Percentiles rank a stretch among this genome's conserved stretches.
Evolutionary conservation across 768 basidiomycete species (phyloP).

Genomic region (Leccinum ochraceum): DNA sequence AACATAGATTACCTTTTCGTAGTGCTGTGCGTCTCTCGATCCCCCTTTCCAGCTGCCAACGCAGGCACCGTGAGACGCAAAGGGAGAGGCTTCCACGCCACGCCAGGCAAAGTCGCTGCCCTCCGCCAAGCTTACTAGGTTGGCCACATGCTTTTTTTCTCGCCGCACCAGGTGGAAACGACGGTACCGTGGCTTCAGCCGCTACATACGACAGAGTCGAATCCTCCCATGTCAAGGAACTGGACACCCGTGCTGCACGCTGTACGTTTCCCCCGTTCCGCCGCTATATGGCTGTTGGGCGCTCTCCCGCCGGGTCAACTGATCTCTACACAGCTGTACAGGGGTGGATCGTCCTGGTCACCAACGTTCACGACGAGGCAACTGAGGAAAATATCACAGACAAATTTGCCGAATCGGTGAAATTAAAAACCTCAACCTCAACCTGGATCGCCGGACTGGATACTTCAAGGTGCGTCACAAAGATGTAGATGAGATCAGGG

Average conservation of each 20-base stretch:
- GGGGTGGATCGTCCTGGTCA: conserved; percentile 98
- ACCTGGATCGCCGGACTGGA: conserved; percentile 94
- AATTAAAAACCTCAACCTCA: conserved; percentile 96
- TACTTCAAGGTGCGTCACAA: conserved; percentile 84
- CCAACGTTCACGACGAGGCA: conserved; percentile 96
- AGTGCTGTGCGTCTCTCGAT: conserved; percentile 1
- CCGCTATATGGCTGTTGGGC: conserved; percentile 8
- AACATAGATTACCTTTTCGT: conserved; percentile 59
- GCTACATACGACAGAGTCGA: conserved; percentile 86
- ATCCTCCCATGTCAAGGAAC: conserved; percentile 57
- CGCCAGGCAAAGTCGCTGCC: conserved; percentile 47
- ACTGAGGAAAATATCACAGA: conserved; percentile 97
- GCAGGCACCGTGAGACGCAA: conserved; percentile 75
- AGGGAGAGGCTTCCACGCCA: conserved; percentile 82
- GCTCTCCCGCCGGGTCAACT: conserved; percentile 3
- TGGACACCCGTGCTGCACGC: conserved; percentile 80
- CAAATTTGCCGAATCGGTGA: conserved; percentile 95
- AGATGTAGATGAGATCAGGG: no score
- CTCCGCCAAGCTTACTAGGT: conserved; percentile 11
- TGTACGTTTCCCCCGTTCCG: conserved; percentile 52
- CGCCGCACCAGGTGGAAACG: conserved; percentile 54
- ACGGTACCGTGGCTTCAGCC: conserved; percentile 58
- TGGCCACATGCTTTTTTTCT: conserved; percentile 11
- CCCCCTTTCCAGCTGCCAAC: conserved; percentile 44
- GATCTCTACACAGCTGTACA: conserved; percentile 76